Evolutionary conservation across 768 basidiomycete species (phyloP), one percentile per base, ranked within the genome.

Genomic region (Hygrocybe punicea): DNA sequence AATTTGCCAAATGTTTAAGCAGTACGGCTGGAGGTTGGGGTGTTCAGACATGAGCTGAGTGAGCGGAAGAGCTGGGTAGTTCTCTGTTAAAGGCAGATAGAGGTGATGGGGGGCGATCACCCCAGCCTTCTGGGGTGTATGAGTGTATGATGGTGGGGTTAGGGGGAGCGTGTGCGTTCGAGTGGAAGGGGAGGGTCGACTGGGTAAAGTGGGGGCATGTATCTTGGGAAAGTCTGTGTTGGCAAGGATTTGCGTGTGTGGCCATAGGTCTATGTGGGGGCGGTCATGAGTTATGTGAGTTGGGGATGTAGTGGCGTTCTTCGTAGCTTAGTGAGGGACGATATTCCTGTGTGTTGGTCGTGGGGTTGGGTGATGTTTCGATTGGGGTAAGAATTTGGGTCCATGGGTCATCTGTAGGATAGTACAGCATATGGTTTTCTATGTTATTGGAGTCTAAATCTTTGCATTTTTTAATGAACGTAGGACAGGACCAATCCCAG

Each of bases 341-440:
- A 9, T 37, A n/a, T 37, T n/a, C 9, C 36, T 9, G 36, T 9
- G n/a, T 37, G 9, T n/a, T 9, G 9, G 36, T 9, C 36, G 36
- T 39, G 10, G 36, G n/a, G n/a, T n/a, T n/a, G 36, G 10, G 36
- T n/a, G 36, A 39, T n/a, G 36, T 39, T n/a, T 39, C 10, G 9
- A 9, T 39, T 19, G 14, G 8, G 17, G 44, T 16, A 19, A 19
- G 9, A 11, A 17, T 19, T 19, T 9, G 17, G 8, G 44, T 45
- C 48, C 48, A 50, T 2, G 60, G 40, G 23, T 62, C 62, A 6
- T 42, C 42, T 7, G 63, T 51, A 1, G 60, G 66, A 48, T 50
- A 63, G 61, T 58, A 69, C 0, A 62, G 63, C 8, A 64, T 23
- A 10, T 9, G 5, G 50, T 66, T 66, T 34, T 66, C 68, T n/a